Evolutionary conservation across 2,329 filamentous ascomycete genomes (phyloP).

Genomic region (Pseudogymnoascus sp.): DNA sequence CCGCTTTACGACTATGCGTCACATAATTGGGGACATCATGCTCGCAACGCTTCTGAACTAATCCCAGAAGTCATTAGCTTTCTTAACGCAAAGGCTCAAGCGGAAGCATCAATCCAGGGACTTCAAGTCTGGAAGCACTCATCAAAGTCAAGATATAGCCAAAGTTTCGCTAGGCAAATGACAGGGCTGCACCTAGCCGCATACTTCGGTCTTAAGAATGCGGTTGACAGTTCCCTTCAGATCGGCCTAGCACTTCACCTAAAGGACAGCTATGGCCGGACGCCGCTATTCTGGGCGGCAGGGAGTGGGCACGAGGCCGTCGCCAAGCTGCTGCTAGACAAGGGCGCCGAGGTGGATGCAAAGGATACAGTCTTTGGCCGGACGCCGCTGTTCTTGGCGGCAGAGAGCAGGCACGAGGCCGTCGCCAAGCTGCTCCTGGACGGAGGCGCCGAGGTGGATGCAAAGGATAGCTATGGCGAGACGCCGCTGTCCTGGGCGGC

Average conservation of each 20-base stretch:
- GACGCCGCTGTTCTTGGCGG: slow-evolving; percentile 19
- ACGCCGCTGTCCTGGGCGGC: slow-evolving; percentile 11
- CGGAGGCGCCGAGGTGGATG: too few species aligned
- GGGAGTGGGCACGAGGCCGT: slow-evolving; percentile 10
- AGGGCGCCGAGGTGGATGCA: too few species aligned
- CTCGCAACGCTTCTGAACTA: slow-evolving; percentile 10
- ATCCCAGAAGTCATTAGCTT: slow-evolving; percentile 14
- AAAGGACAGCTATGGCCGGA: slow-evolving; percentile 21
- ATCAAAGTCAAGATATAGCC: slow-evolving; percentile 8
- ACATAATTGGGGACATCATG: slow-evolving; percentile 29
- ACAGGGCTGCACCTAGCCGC: slow-evolving; percentile 22
- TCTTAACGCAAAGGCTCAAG: slow-evolving; percentile 14
- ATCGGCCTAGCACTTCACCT: slow-evolving; percentile 12
- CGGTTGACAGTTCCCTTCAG: background rate
- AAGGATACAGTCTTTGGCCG: too few species aligned
- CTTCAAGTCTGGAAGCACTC: slow-evolving; percentile 13
- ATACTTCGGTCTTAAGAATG: slow-evolving; percentile 19
- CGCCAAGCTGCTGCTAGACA: slow-evolving; percentile 16
- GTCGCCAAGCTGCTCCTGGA: too few species aligned
- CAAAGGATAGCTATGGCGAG: too few species aligned
- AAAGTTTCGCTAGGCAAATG: slow-evolving; percentile 13
- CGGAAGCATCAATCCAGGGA: slow-evolving; percentile 18
- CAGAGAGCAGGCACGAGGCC: background rate
- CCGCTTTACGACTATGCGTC: slow-evolving; percentile 27
- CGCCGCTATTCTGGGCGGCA: background rate